Base-by-base conservation (phyloP, 2,329 filamentous ascomycete species). In the Rutstroemia sp. region DNA sequence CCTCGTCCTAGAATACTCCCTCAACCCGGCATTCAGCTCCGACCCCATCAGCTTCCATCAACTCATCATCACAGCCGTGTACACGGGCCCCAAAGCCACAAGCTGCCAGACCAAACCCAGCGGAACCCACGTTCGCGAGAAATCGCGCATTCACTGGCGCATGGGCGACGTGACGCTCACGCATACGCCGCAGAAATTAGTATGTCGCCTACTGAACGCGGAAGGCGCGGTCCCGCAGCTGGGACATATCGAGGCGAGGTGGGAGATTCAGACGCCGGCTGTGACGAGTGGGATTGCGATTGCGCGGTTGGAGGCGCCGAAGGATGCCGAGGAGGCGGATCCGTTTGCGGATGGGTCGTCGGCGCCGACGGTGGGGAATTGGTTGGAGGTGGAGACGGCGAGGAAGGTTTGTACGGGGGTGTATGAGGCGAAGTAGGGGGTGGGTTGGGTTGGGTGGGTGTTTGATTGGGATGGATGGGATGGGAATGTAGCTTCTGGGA, bases 231-330 rank as follows among this genome's bases (percentile, higher is more conserved):
- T 83, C 64, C 84, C 88, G 0, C 83, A 82, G 60, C 82, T 88
- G 5, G 90, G 91, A 0, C 84, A 82, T 54, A 80, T 95, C 8
- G 92, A 99, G 70, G 89, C 89, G 0, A 78, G 86, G 56, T 96
- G 92, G 84, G 91, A 96, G 69, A 74, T 87, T 21, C 69, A 67
- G 47, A 49, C 47, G 74, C 58, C 21, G 66, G 64, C 66, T 4
- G 64, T 80, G 0, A 81, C 80, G 0, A 87, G 83, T 61, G 84
- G 83, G 9, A 80, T 96, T 56, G 85, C 82, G 4, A 75, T 91
- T 53, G 82, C 80, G 5, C 73, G 73, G 58, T 71, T 82, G 42
- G 75, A 77, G 8, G 74, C 77, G 58, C 68, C 64, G 27, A 82
- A 83, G 68, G 78, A 74, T 34, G 80, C 75, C 67, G 80, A 76